phyloP scores from a whole-genome alignment of 768 basidiomycete species.

The Cystofilobasidium bisporidii region DNA sequence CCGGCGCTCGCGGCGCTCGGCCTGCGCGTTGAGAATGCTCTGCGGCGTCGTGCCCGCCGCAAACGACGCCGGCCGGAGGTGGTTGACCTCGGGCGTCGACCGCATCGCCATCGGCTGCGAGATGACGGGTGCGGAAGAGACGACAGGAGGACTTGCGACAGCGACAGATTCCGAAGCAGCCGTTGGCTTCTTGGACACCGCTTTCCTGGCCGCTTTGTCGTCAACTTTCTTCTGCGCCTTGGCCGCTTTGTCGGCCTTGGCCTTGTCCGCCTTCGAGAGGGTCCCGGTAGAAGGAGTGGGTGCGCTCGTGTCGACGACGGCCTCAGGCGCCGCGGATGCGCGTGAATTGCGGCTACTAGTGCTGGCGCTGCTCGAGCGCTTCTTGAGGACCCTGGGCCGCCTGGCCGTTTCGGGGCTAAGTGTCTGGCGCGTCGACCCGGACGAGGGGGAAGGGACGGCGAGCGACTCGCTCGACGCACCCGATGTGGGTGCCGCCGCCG shows the following conservation, averaged over 20 bases:
- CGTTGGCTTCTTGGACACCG: too few relatives aligned
- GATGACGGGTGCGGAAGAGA: neutral
- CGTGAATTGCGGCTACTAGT: neutral
- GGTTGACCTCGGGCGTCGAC: conserved; percentile 3
- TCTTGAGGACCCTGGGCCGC: neutral
- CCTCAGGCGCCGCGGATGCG: neutral
- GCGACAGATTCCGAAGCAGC: too few relatives aligned
- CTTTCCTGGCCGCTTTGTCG: neutral
- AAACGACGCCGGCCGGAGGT: neutral
- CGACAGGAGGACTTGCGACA: too few relatives aligned
- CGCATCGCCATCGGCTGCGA: neutral
- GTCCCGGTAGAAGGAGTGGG: neutral
- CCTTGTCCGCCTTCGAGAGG: neutral
- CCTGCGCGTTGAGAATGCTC: neutral
- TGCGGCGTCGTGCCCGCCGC: neutral
- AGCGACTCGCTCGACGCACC: neutral
- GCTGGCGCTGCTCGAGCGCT: neutral
- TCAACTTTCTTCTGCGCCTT: neutral
- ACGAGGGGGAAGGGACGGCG: too few relatives aligned
- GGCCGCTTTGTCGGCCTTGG: neutral
- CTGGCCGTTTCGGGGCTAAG: neutral
- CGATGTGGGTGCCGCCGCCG: neutral
- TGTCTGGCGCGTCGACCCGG: neutral
- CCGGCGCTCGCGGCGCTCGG: neutral
- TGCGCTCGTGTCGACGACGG: neutral